Evolutionary conservation across 148 eudicot species (phyloP).

Genomic region (Talinum fruticosum): DNA sequence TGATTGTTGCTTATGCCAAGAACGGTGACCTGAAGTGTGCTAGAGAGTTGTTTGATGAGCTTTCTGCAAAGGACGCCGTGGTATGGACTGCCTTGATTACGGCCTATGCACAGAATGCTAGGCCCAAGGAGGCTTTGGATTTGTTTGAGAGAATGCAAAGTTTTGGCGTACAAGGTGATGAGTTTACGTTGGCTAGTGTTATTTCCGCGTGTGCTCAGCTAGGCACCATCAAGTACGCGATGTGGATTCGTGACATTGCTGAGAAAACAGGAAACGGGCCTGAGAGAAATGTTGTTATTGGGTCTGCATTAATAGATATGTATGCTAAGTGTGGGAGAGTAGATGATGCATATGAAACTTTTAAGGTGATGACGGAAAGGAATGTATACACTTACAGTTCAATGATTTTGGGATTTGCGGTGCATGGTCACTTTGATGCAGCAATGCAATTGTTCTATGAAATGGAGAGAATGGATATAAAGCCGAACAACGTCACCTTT

Average conservation of each 20-base stretch:
- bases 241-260: constrained; percentile 43
- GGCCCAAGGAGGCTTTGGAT: constrained; percentile 44
- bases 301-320: constrained; percentile 67
- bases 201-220: constrained; percentile 65
- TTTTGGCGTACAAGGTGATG: constrained; percentile 44
- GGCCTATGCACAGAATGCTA: constrained; percentile 46
- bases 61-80: constrained; percentile 38
- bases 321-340: constrained; percentile 57
- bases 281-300: constrained; percentile 42
- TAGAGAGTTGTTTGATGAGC: constrained; percentile 46
- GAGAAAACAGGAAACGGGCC: constrained; percentile 42
- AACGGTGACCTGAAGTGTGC: constrained; percentile 42
- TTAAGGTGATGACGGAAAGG: constrained; percentile 38
- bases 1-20: constrained; percentile 47
- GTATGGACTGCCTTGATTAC: constrained; percentile 51
- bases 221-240: constrained; percentile 41
- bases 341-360: constrained; percentile 47
- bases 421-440: constrained; percentile 44
- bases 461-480: constrained; percentile 44
- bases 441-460: constrained; percentile 48
- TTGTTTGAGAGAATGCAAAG: constrained; percentile 44
- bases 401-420: constrained; percentile 54
- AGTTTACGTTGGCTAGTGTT: constrained; percentile 45
- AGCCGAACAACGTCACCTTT: constrained; percentile 59
- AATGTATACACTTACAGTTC: constrained; percentile 56